A percentile compares a stretch with the other conserved stretches of the same genome.
These are phyloP conservation scores for Claviceps africana DNA, from an alignment of 2,329 filamentous ascomycete species.

Conservation along the genomic window DNA sequence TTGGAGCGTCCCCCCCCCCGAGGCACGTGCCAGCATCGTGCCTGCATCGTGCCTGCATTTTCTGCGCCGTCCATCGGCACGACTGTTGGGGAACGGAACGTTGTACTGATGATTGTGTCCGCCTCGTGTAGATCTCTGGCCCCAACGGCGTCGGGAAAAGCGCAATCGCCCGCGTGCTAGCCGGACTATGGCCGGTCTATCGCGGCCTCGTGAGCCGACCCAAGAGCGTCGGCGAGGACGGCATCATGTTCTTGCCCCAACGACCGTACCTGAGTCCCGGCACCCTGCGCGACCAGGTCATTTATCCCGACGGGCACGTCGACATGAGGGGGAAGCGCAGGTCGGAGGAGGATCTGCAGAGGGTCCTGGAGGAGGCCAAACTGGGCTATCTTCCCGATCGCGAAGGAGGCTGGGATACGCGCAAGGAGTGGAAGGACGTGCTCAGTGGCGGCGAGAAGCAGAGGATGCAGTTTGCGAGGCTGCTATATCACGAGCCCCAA, in stretches of 20 bases:
- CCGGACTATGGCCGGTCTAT: constrained; percentile 92
- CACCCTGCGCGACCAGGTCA: constrained; percentile 89
- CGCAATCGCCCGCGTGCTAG: constrained; percentile 73
- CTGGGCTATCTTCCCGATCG: constrained; percentile 81
- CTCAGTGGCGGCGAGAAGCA: constrained; percentile 97
- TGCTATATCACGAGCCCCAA: constrained; percentile 87
- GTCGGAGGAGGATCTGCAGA: constrained; percentile 63
- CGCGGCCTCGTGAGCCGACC: constrained; percentile 82
- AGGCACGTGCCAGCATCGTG: no score
- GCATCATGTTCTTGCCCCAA: constrained; percentile 97
- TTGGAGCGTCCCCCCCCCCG: no score
- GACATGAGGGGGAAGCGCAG: constrained; percentile 80
- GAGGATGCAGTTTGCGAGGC: constrained; percentile 74
- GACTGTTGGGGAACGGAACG: not conserved
- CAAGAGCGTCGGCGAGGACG: constrained; percentile 65
- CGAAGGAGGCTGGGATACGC: constrained; percentile 91
- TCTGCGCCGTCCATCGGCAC: no score
- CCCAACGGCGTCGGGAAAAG: constrained; percentile 91
- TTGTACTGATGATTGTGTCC: no score
- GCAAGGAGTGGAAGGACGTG: constrained; percentile 98
- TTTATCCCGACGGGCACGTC: constrained; percentile 87
- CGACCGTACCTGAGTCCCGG: constrained; percentile 84
- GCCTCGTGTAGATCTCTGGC: constrained; percentile 54
- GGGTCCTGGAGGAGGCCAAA: constrained; percentile 66
- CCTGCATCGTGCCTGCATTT: no score